These are phyloP conservation scores for Talaromyces wortmannii DNA, from an alignment of 495 filamentous ascomycete species.

Conservation along the genomic window DNA sequence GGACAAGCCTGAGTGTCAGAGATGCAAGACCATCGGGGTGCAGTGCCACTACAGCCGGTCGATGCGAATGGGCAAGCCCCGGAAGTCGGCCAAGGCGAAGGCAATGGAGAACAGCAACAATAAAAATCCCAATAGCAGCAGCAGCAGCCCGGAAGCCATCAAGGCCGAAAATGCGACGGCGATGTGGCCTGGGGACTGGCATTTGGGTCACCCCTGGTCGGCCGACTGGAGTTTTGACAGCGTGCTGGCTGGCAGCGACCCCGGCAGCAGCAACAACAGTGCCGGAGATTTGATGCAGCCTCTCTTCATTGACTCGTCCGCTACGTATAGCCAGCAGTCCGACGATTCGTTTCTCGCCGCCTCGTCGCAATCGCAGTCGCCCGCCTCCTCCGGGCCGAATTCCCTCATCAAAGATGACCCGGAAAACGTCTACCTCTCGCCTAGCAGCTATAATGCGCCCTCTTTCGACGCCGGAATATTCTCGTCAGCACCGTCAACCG, in stretches of 20 bases:
- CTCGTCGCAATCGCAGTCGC: background rate
- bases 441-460: constrained; percentile 4
- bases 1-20: constrained; percentile 14
- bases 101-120: constrained; percentile 1
- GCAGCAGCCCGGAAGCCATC: background rate
- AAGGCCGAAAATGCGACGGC: background rate
- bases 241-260: background rate
- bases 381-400: background rate
- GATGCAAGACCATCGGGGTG: constrained; percentile 9
- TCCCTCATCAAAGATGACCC: constrained; percentile 1
- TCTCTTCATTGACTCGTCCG: background rate
- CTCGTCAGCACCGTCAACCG: background rate
- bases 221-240: constrained; percentile 5
- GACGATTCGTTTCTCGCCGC: constrained; percentile 1
- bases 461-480: constrained; percentile 3
- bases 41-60: constrained; percentile 13
- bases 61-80: constrained; percentile 10
- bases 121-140: background rate
- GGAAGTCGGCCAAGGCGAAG: constrained; percentile 6
- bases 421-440: constrained; percentile 4
- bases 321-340: background rate
- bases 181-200: background rate
- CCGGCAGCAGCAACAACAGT: background rate
- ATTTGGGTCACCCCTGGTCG: background rate
- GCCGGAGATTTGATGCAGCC: constrained; percentile 1